phyloP scores from a whole-genome alignment of 345 rosid genomes.

The Xanthoceras sorbifolium region DNA sequence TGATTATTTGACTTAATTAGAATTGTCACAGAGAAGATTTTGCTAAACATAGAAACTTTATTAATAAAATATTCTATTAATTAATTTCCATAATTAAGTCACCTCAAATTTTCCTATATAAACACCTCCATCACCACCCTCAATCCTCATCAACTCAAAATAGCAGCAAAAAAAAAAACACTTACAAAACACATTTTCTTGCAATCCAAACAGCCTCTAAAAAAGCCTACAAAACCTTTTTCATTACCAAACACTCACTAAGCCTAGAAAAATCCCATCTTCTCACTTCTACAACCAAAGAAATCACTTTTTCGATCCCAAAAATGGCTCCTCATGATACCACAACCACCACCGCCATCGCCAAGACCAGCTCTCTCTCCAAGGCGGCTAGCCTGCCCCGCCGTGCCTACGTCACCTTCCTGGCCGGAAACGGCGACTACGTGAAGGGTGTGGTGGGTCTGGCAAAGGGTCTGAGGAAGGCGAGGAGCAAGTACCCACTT shows the following conservation, averaged over 20 bases:
- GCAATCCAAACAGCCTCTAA: slow-evolving; percentile 8
- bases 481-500: slow-evolving; percentile 52
- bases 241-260: no score
- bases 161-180: not conserved
- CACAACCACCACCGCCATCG: slow-evolving; percentile 13
- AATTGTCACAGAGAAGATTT: no score
- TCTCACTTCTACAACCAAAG: not conserved
- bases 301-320: not conserved
- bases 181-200: not conserved
- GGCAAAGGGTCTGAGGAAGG: slow-evolving; percentile 69
- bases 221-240: no score
- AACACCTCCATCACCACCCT: not conserved
- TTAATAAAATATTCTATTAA: not conserved
- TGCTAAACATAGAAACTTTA: no score
- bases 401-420: slow-evolving; percentile 56
- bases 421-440: slow-evolving; percentile 75
- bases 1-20: not conserved
- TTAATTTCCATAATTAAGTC: not conserved
- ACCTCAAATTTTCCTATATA: slow-evolving; percentile 14
- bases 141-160: not conserved
- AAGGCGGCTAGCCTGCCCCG: slow-evolving; percentile 16
- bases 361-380: slow-evolving; percentile 12
- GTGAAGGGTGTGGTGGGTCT: slow-evolving; percentile 72
- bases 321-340: slow-evolving; percentile 35
- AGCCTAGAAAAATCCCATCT: no score